Evolutionary conservation across 2,329 filamentous ascomycete species (phyloP).

Genomic region (Capronia americana): DNA sequence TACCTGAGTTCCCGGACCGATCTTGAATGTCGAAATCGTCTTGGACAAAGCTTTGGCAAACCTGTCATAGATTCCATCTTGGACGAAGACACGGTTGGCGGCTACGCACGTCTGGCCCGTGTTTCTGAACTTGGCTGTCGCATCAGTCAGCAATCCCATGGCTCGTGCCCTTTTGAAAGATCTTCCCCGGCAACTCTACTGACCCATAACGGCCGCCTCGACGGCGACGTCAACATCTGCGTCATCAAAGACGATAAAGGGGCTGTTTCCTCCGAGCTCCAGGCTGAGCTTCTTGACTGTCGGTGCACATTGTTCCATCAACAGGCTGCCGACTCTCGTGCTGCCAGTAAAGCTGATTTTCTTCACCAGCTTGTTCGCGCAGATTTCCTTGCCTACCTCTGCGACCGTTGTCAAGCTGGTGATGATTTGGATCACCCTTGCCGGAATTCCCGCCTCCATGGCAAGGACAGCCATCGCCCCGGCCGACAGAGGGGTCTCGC

Average conservation of each 20-base stretch:
- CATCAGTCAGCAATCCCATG: too few relatives aligned
- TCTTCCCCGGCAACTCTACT: too few relatives aligned
- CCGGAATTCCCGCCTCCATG: conserved; percentile 44
- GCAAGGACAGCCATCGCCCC: conserved; percentile 43
- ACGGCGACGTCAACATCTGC: conserved; percentile 45
- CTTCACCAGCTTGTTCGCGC: conserved; percentile 31
- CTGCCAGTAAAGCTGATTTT: conserved; percentile 44
- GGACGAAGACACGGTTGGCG: conserved; percentile 78
- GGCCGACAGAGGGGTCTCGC: conserved; percentile 45
- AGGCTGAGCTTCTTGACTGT: conserved; percentile 51
- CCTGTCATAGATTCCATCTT: conserved; percentile 75
- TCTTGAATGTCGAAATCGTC: conserved; percentile 74
- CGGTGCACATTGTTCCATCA: conserved; percentile 42
- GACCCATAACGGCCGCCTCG: conserved; percentile 21
- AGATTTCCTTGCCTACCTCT: conserved; percentile 12
- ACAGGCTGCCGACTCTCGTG: conserved; percentile 43
- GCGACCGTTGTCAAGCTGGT: conserved; percentile 47
- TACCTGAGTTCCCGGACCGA: conserved; percentile 56
- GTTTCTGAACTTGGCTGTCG: conserved; percentile 28
- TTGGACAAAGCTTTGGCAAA: conserved; percentile 73
- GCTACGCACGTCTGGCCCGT: conserved; percentile 52
- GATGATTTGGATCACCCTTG: conserved; percentile 44
- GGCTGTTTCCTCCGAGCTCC: conserved; percentile 53
- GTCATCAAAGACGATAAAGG: conserved; percentile 52
- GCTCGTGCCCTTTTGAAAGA: too few relatives aligned